Evolutionary conservation across 2,329 filamentous ascomycete species (phyloP).

Genomic region (Diaporthe nobilis): DNA sequence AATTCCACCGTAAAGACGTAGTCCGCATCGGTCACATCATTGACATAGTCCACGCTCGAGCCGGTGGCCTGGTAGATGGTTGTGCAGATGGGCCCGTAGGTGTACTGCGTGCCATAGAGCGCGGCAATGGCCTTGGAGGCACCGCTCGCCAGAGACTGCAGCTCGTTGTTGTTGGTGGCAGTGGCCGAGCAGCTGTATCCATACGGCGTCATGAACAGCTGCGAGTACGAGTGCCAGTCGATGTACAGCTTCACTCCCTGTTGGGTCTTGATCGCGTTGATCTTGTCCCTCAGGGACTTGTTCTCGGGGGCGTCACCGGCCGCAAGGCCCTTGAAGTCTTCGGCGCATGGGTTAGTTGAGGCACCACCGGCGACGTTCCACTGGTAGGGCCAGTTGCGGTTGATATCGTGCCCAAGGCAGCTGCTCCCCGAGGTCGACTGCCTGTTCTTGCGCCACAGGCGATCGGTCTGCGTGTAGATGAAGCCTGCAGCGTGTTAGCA

Average conservation of each 20-base stretch:
- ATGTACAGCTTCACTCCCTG: constrained; percentile 57
- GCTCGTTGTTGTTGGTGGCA: constrained; percentile 61
- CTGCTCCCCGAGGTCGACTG: constrained; percentile 54
- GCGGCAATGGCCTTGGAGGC: constrained; percentile 65
- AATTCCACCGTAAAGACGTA: constrained; percentile 59
- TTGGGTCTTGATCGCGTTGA: constrained; percentile 45
- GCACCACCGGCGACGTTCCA: constrained; percentile 66
- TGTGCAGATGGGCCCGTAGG: constrained; percentile 68
- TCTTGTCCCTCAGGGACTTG: constrained; percentile 59
- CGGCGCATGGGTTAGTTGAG: constrained; percentile 64
- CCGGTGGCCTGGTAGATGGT: constrained; percentile 70
- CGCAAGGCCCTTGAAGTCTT: constrained; percentile 62
- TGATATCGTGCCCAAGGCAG: constrained; percentile 67
- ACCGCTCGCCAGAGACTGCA: constrained; percentile 63
- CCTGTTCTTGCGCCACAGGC: constrained; percentile 75
- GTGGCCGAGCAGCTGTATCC: constrained; percentile 69
- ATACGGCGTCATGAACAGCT: constrained; percentile 69
- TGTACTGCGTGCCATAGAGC: constrained; percentile 56
- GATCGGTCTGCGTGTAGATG: constrained; percentile 69
- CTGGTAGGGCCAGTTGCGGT: constrained; percentile 70
- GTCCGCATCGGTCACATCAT: constrained; percentile 58
- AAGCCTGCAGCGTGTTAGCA: constrained; percentile 59
- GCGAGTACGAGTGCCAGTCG: constrained; percentile 59
- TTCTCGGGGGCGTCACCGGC: constrained; percentile 62
- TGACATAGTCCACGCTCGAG: constrained; percentile 61